Conservation (phyloP, 257 asterid genomes). For the Anisodus tanguticus region DNA sequence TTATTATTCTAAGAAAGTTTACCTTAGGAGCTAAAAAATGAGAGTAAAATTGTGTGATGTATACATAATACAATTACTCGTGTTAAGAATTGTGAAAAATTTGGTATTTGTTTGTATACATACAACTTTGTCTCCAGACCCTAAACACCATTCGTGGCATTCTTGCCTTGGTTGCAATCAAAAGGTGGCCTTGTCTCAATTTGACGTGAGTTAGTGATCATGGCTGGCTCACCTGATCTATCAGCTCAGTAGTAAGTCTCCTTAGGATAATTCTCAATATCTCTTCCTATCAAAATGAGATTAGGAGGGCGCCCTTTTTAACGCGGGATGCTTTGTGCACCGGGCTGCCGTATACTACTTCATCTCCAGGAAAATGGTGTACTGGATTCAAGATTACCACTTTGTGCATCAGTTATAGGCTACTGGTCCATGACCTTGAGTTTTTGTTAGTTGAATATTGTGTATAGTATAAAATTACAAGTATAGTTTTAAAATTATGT, state of each 20-base stretch:
- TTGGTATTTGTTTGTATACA: background rate
- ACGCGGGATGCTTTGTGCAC: background rate
- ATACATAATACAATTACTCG: background rate
- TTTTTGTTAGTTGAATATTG: background rate
- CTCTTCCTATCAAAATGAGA: too few species aligned
- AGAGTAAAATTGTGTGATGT: background rate
- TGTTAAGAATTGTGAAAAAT: background rate
- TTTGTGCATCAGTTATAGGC: background rate
- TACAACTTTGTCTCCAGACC: background rate
- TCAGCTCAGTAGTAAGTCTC: background rate
- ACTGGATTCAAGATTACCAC: background rate
- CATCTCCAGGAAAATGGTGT: background rate
- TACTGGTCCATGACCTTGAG: constrained; percentile 45
- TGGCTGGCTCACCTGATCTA: background rate
- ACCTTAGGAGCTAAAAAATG: too few species aligned
- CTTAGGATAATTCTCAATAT: background rate
- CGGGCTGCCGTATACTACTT: background rate
- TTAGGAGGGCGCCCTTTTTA: too few species aligned
- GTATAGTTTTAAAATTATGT: too few species aligned
- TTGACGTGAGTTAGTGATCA: background rate
- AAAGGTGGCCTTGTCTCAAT: too few species aligned
- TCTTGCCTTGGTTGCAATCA: too few species aligned
- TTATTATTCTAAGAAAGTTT: too few species aligned
- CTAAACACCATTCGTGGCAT: too few species aligned
- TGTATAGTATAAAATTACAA: background rate